Base-by-base conservation (phyloP, 139 green algal genomes). In the Diplosphaera chodatii region DNA sequence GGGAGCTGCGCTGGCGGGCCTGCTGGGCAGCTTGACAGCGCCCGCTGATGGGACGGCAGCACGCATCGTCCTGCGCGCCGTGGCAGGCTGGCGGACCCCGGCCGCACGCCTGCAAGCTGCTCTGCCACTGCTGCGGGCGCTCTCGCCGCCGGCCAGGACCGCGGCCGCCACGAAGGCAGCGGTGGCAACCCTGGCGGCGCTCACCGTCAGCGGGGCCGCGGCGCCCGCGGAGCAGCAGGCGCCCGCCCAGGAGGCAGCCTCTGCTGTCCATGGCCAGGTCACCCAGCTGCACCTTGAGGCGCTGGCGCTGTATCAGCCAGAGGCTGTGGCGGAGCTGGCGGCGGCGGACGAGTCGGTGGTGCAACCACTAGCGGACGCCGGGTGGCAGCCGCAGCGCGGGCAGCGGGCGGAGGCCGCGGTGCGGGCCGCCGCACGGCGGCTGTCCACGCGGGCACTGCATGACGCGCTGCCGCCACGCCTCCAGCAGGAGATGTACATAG, bases 131-230 rank as follows among this genome's bases (percentile, higher is more conserved):
- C 68, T 30, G 55, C 78, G 1, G 75, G 75, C 40, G 82, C 74
- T 40, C 80, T 87, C 28, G 63, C 32, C 5, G 79, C 78, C 31
- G 67, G 73, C 18, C 55, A 21, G 3, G 70, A 69, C 13, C 67
- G 80, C 48, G 2, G 70, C 68, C 18, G 78, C 73, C 22, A 78
- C 83, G 10, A 63, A 74, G 6, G 65, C 31, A 4, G 69, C 75
- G 16, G 64, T 85, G 28, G 78, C 79, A 55, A 59, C 71, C 4
- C 40, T 86, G 5, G 72, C 75, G 4, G 40, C 84, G 0, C 32
- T 55, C 4, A 73, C 71, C 22, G 37, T 63, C 20, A 69, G 68
- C 27, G 40, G n/a, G n/a, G 32, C 77, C 40, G 71, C 16, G 16
- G 13, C 13, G 16, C 13, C 48, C n/a, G n/a, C n/a, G n/a, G n/a